Evolutionary conservation across 2,329 filamentous ascomycete genomes (phyloP).

Genomic region (Samsoniella hepiali): DNA sequence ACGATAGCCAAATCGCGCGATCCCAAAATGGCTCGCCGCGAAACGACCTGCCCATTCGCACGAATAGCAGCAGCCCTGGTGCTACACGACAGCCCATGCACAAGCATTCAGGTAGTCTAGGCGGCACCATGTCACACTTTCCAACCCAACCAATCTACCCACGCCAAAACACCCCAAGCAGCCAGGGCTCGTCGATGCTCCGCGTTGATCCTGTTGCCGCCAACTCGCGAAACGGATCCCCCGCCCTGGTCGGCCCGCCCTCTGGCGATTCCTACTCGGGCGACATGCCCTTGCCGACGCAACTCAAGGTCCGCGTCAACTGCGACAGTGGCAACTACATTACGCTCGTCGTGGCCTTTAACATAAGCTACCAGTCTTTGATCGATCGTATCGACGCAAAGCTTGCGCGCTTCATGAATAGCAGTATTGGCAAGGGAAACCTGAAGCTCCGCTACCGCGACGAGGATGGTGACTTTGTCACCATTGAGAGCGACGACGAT

Average conservation of each 20-base stretch:
- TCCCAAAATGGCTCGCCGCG: constrained; percentile 80
- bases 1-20: constrained; percentile 65
- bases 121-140: constrained; percentile 54
- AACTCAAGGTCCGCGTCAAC: constrained; percentile 94
- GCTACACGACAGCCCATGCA: constrained; percentile 59
- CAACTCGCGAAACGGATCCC: constrained; percentile 45
- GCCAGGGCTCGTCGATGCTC: constrained; percentile 32
- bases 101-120: constrained; percentile 47
- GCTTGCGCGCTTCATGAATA: constrained; percentile 78
- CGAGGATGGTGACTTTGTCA: constrained; percentile 88
- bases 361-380: constrained; percentile 89
- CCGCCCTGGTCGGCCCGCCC: constrained; percentile 35
- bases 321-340: constrained; percentile 83
- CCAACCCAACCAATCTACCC: constrained; percentile 52
- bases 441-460: constrained; percentile 89
- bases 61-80: constrained; percentile 68
- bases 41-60: constrained; percentile 62
- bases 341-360: constrained; percentile 92
- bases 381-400: constrained; percentile 97
- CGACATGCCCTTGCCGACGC: constrained; percentile 60
- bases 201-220: constrained; percentile 38
- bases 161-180: constrained; percentile 44
- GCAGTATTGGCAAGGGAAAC: constrained; percentile 76
- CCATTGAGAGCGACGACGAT: constrained; percentile 92
- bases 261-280: constrained; percentile 35